These are phyloP conservation scores for Notholithocarpus densiflorus DNA, from an alignment of 306 rosid genomes.

Conservation along the genomic window DNA sequence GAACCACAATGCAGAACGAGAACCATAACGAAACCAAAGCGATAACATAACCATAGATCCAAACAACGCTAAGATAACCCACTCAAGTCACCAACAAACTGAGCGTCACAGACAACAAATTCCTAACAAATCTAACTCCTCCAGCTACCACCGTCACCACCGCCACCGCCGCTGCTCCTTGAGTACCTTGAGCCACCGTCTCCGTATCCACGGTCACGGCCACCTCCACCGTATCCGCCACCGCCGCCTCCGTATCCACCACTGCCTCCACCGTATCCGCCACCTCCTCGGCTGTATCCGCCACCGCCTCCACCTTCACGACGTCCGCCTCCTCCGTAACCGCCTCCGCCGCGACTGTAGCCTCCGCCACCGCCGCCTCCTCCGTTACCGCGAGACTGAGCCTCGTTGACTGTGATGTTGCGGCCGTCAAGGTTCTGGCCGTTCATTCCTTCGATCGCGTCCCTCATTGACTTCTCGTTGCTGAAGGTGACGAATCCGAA, in stretches of 20 bases:
- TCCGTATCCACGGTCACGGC: constrained; percentile 20
- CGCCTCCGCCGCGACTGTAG: constrained; percentile 36
- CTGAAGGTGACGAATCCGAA: constrained; percentile 88
- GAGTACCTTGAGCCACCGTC: no score
- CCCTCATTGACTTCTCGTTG: constrained; percentile 69
- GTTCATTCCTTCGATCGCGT: constrained; percentile 86
- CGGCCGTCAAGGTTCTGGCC: constrained; percentile 88
- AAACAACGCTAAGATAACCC: not conserved
- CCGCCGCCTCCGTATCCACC: constrained; percentile 44
- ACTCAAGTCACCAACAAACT: not conserved
- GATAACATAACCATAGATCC: not conserved
- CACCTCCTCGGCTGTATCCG: constrained; percentile 37
- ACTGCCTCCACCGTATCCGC: constrained; percentile 35
- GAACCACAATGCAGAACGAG: not conserved
- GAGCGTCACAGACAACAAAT: not conserved
- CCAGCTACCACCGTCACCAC: constrained; percentile 50
- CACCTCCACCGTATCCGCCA: constrained; percentile 55
- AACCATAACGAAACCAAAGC: constrained; percentile 14
- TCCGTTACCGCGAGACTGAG: constrained; percentile 69
- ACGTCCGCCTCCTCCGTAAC: constrained; percentile 18
- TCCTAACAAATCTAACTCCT: constrained; percentile 36
- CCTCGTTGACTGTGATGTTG: constrained; percentile 88
- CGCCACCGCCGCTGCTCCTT: no score
- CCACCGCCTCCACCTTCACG: constrained; percentile 26
- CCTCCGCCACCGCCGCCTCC: constrained; percentile 43